Conservation (phyloP, 2,329 filamentous ascomycete genomes). For the Capronia americana region DNA sequence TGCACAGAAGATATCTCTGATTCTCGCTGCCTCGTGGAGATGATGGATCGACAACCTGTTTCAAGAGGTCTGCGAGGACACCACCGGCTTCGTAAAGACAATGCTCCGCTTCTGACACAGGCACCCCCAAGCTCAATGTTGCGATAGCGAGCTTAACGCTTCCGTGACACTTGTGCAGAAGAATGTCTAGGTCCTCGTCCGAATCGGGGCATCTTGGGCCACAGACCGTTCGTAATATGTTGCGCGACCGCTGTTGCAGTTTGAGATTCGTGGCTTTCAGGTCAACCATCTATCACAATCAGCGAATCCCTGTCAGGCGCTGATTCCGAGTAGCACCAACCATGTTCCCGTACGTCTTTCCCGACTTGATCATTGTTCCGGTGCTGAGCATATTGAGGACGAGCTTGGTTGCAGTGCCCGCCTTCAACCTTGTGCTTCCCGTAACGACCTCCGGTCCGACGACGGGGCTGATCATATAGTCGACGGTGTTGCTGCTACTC, state of each 20-base stretch:
- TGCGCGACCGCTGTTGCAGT: conserved; percentile 46
- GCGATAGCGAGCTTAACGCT: conserved; percentile 48
- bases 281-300: conserved; percentile 45
- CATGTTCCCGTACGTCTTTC: conserved; percentile 54
- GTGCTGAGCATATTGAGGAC: conserved; percentile 55
- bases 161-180: conserved; percentile 41
- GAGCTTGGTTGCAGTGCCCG: conserved; percentile 55
- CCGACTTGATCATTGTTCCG: conserved; percentile 50
- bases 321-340: conserved; percentile 39
- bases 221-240: conserved; percentile 44
- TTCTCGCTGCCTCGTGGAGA: conserved; percentile 16
- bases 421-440: conserved; percentile 56
- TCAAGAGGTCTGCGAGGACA: conserved; percentile 40
- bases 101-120: conserved; percentile 40
- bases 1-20: conserved; percentile 44
- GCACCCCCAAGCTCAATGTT: conserved; percentile 39
- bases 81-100: conserved; percentile 40
- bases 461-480: conserved; percentile 48
- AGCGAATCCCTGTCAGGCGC: neutral
- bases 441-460: conserved; percentile 54
- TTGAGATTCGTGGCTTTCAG: conserved; percentile 50
- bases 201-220: conserved; percentile 31
- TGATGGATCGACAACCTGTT: conserved; percentile 5
- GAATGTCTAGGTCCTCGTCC: conserved; percentile 42
- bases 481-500: conserved; percentile 40